Percentiles rank a stretch among this genome's conserved stretches.
These are phyloP conservation scores for Alternaria alternata DNA, from an alignment of 2,329 filamentous ascomycete genomes.

Conservation along the genomic window DNA sequence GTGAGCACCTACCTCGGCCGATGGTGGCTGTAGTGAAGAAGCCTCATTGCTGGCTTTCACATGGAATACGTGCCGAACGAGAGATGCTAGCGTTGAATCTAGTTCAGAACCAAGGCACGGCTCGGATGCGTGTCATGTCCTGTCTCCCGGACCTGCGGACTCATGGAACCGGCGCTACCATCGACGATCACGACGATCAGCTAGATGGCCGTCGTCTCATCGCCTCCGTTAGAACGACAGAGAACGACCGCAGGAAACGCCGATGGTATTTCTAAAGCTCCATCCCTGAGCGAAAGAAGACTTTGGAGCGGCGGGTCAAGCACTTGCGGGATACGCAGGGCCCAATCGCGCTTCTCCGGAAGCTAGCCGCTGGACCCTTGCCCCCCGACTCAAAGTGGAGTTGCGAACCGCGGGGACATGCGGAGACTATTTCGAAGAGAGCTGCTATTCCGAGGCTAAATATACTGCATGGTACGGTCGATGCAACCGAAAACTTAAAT, in stretches of 20 bases:
- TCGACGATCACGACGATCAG: slow-evolving; percentile 1
- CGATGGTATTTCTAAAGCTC: background rate
- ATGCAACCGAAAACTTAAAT: background rate
- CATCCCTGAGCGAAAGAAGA: background rate
- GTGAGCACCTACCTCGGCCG: background rate
- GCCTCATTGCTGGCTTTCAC: background rate
- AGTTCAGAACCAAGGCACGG: background rate
- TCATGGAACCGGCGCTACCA: background rate
- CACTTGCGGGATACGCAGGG: background rate
- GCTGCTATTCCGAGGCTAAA: background rate
- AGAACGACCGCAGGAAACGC: background rate
- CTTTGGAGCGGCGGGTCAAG: background rate
- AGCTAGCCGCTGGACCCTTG: slow-evolving; percentile 7
- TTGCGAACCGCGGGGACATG: background rate
- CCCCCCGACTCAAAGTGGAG: background rate
- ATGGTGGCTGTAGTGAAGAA: background rate
- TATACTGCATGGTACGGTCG: background rate
- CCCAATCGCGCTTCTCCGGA: slow-evolving; percentile 1
- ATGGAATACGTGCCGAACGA: background rate
- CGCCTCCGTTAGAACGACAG: background rate
- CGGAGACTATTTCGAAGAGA: background rate
- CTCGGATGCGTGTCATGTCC: slow-evolving; percentile 5
- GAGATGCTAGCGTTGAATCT: background rate
- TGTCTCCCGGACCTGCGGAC: background rate
- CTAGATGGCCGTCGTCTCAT: background rate